phyloP scores from a whole-genome alignment of 176 grass and related monocot genomes.

The Miscanthus lutarioriparius region DNA sequence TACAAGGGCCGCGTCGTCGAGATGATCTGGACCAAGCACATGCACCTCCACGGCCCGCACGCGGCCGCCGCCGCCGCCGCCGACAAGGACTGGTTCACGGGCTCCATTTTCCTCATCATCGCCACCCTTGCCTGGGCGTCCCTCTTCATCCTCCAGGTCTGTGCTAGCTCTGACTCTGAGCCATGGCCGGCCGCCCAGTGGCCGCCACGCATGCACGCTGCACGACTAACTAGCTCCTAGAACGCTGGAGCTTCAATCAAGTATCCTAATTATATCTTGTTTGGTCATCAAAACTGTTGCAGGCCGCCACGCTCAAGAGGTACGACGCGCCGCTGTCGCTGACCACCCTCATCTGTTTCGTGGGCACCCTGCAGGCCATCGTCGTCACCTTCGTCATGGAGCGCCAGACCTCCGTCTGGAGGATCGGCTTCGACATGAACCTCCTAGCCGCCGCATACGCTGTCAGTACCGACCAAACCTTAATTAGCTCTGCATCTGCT shows the following conservation, averaged over 20 bases:
- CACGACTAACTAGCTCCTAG: background rate
- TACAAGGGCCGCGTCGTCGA: slow-evolving; percentile 90
- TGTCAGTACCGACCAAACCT: slow-evolving; percentile 41
- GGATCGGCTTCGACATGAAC: slow-evolving; percentile 97
- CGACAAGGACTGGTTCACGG: slow-evolving; percentile 91
- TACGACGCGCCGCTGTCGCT: slow-evolving; percentile 92
- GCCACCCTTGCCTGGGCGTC: slow-evolving; percentile 97
- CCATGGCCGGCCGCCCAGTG: too few relatives aligned
- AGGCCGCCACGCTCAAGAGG: slow-evolving; percentile 75
- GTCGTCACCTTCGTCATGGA: slow-evolving; percentile 89
- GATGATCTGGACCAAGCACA: slow-evolving; percentile 72
- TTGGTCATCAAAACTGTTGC: background rate
- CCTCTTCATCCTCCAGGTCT: slow-evolving; percentile 94
- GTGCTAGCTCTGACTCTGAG: background rate
- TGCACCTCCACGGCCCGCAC: slow-evolving; percentile 44
- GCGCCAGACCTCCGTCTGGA: slow-evolving; percentile 65
- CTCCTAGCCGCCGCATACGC: slow-evolving; percentile 95
- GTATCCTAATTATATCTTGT: background rate
- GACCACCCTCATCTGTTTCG: slow-evolving; percentile 80
- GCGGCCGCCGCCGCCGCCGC: slow-evolving; percentile 25
- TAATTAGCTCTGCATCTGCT: background rate
- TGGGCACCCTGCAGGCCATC: slow-evolving; percentile 94
- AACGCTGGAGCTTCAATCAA: background rate
- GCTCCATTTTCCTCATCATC: slow-evolving; percentile 92
- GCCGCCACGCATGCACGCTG: too few relatives aligned